These are phyloP conservation scores for Candida cerambycidarum DNA, from an alignment of 805 yeast species.

Conservation along the genomic window DNA sequence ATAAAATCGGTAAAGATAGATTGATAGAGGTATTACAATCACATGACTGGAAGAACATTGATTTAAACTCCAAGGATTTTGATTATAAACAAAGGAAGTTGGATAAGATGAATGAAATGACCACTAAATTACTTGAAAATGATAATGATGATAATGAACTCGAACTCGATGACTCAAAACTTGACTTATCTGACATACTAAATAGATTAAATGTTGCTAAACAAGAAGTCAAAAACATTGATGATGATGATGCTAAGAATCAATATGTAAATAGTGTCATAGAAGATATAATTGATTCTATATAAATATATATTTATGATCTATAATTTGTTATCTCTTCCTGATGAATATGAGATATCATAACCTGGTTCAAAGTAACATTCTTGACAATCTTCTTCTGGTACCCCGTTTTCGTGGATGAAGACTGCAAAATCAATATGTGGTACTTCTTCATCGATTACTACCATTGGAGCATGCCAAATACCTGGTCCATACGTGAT, in stretches of 20 bases:
- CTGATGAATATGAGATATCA: conserved; percentile 25
- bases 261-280: conserved; percentile 35
- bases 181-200: conserved; percentile 32
- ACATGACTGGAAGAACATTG: conserved; percentile 45
- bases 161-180: conserved; percentile 1
- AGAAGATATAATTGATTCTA: conserved; percentile 38
- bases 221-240: conserved; percentile 16
- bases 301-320: conserved; percentile 19
- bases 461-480: conserved; percentile 98
- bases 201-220: conserved; percentile 36
- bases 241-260: conserved; percentile 23
- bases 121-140: conserved; percentile 22
- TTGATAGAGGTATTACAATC: conserved; percentile 48
- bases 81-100: conserved; percentile 22
- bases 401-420: conserved; percentile 78
- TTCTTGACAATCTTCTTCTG: conserved; percentile 81
- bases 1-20: conserved; percentile 43
- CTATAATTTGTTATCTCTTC: conserved; percentile 16
- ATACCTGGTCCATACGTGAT: conserved; percentile 82
- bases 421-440: conserved; percentile 80
- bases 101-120: conserved; percentile 25
- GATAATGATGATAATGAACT: conserved; percentile 3
- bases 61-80: conserved; percentile 6
- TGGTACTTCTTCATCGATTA: conserved; percentile 54
- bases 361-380: conserved; percentile 65